Conservation (phyloP, 2,329 filamentous ascomycete species). For the Talaromyces funiculosus region DNA sequence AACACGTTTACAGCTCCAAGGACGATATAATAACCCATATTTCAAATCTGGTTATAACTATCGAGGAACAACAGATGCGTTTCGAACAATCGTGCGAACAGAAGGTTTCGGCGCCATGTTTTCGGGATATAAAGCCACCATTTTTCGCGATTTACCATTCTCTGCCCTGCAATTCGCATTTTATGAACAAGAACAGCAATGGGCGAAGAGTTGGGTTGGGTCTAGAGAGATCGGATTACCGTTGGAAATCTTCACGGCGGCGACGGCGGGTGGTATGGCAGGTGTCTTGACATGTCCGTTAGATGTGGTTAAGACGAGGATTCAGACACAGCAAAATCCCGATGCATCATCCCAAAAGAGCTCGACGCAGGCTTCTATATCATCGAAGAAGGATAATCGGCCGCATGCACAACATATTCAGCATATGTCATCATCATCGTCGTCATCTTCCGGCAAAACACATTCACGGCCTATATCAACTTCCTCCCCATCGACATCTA, state of each 20-base stretch:
- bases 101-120: constrained; percentile 86
- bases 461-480: constrained; percentile 78
- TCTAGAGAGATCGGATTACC: constrained; percentile 78
- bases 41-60: constrained; percentile 97
- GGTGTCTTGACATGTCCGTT: constrained; percentile 92
- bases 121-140: constrained; percentile 93
- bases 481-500: constrained; percentile 78
- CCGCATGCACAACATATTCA: constrained; percentile 3
- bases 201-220: constrained; percentile 72
- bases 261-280: constrained; percentile 82
- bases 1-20: constrained; percentile 92
- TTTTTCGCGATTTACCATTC: constrained; percentile 90
- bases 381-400: constrained; percentile 25
- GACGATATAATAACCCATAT: constrained; percentile 88
- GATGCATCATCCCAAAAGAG: constrained; percentile 28
- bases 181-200: constrained; percentile 85
- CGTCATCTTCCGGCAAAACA: constrained; percentile 29
- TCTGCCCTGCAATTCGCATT: constrained; percentile 97
- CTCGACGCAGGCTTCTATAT: constrained; percentile 21
- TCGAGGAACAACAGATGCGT: constrained; percentile 74
- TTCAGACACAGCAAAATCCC: constrained; percentile 81
- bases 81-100: constrained; percentile 71
- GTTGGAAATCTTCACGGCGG: constrained; percentile 83
- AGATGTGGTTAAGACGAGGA: constrained; percentile 93
- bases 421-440: neutral